Evolutionary conservation across 495 filamentous ascomycete genomes (phyloP).

Genomic region (Trichoderma virens): DNA sequence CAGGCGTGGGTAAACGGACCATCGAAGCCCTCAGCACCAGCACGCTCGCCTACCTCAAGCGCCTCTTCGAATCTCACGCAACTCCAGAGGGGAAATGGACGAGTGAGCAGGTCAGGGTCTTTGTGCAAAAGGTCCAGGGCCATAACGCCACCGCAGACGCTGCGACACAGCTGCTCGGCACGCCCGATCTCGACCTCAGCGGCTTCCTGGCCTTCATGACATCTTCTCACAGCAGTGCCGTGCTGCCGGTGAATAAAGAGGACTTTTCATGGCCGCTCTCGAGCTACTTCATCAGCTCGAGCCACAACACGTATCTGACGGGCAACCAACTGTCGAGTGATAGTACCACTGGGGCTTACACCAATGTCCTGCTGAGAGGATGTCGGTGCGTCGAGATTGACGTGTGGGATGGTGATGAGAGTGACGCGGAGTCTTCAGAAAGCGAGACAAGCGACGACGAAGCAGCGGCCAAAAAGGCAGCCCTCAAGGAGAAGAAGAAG

Average conservation of each 20-base stretch:
- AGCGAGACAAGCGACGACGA: conserved; percentile 24
- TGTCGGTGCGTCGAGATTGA: conserved; percentile 94
- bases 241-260: conserved; percentile 29
- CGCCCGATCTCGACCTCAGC: conserved; percentile 33
- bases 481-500: conserved; percentile 17
- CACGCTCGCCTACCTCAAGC: conserved; percentile 28
- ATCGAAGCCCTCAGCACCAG: conserved; percentile 24
- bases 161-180: conserved; percentile 16
- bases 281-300: conserved; percentile 85
- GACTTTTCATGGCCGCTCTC: conserved; percentile 63
- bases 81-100: conserved; percentile 27
- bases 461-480: conserved; percentile 13
- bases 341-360: conserved; percentile 74
- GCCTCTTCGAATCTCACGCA: conserved; percentile 30
- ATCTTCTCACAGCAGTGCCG: conserved; percentile 40
- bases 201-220: conserved; percentile 56
- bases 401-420: conserved; percentile 79
- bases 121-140: conserved; percentile 30
- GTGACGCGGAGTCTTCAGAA: conserved; percentile 31
- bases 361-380: conserved; percentile 71
- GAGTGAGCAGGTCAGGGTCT: conserved; percentile 28
- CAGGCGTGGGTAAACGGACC: conserved; percentile 20
- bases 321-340: conserved; percentile 87
- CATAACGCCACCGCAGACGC: conserved; percentile 23
- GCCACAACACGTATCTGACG: conserved; percentile 91